phyloP scores from a whole-genome alignment of 176 grass and related monocot genomes.

The Aegilops bicornis region DNA sequence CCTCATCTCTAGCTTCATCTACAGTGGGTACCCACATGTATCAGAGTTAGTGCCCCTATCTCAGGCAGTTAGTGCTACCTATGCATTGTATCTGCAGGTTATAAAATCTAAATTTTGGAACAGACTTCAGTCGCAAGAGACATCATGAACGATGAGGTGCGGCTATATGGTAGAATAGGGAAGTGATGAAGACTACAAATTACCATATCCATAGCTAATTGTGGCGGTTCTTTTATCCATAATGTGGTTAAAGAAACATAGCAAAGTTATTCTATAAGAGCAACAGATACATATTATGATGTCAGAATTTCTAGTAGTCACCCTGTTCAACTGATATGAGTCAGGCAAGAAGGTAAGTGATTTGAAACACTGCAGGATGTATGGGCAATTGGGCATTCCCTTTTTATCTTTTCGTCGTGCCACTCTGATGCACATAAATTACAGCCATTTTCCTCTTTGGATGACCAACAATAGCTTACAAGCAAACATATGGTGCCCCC shows the following conservation, averaged over 20 bases:
- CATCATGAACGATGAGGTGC: neutral
- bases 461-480: slow-evolving; percentile 14
- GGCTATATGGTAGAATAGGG: neutral
- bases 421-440: neutral
- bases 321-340: neutral
- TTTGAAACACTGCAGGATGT: neutral
- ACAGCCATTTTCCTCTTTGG: neutral
- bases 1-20: neutral
- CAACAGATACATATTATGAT: neutral
- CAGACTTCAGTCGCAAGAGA: neutral
- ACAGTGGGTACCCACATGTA: neutral
- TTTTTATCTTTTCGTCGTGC: neutral
- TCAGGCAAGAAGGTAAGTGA: neutral
- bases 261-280: neutral
- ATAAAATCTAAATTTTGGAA: neutral
- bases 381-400: neutral
- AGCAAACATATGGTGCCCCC: neutral
- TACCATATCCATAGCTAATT: neutral
- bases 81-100: neutral
- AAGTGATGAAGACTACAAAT: neutral
- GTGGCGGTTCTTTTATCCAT: slow-evolving; percentile 5
- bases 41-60: neutral
- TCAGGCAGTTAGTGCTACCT: neutral
- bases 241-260: neutral
- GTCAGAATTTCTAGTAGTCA: neutral